Conservation (phyloP, 352 stramenopile species). For the Globisporangium ultimum region DNA sequence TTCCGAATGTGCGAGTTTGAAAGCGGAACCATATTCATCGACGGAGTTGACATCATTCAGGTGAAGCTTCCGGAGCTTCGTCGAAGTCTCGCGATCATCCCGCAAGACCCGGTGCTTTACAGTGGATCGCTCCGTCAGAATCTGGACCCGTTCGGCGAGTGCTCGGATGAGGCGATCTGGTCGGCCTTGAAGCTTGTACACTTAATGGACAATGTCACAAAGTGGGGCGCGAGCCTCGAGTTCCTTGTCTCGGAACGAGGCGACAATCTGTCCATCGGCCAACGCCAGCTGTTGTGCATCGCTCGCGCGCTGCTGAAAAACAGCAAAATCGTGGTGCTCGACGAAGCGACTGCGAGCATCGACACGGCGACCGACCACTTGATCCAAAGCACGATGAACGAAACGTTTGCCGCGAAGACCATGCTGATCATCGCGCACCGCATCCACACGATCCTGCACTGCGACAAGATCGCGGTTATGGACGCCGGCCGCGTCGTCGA, state of each 20-base stretch:
- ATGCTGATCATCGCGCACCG: constrained; percentile 95
- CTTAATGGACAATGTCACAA: not conserved
- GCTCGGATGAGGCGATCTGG: not conserved
- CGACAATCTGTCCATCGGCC: too few species aligned
- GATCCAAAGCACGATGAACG: too few species aligned
- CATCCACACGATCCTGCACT: too few species aligned
- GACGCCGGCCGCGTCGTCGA: too few species aligned
- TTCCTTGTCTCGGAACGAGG: too few species aligned
- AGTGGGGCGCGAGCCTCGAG: not conserved
- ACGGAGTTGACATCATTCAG: not conserved
- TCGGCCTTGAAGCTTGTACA: not conserved
- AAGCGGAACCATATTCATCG: not conserved
- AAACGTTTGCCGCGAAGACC: constrained; percentile 31
- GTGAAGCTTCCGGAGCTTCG: not conserved
- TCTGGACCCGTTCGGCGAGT: not conserved
- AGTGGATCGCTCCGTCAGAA: not conserved
- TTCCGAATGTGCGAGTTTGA: not conserved
- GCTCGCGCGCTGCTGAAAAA: too few species aligned
- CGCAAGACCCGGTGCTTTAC: not conserved
- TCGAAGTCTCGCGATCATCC: not conserved
- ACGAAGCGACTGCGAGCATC: too few species aligned
- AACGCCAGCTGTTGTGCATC: too few species aligned
- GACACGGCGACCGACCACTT: too few species aligned
- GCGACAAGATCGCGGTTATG: constrained; percentile 90
- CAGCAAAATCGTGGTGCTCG: too few species aligned